phyloP scores from a whole-genome alignment of 805 yeast genomes.

The Blastobotrys muscicola region DNA sequence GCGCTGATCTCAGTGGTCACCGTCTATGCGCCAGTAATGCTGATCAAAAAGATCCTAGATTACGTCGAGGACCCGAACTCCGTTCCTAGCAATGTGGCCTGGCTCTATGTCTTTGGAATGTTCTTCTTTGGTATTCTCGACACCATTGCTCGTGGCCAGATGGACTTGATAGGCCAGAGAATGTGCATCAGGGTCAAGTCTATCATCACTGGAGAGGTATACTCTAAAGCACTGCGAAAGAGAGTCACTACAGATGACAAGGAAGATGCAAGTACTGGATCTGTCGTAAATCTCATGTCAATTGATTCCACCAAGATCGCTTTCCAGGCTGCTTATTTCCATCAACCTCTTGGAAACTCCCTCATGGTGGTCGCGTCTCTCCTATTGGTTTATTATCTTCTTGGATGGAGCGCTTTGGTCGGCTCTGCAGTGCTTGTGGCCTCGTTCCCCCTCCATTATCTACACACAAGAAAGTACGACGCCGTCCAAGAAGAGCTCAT shows the following conservation, averaged over 20 bases:
- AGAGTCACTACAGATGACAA: not conserved
- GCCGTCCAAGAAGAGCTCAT: conserved; percentile 58
- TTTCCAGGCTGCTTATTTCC: not conserved
- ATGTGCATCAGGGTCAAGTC: not conserved
- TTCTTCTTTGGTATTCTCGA: not conserved
- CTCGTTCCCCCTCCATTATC: conserved; percentile 64
- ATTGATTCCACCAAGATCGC: conserved; percentile 92
- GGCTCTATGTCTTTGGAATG: not conserved
- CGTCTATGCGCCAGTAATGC: too few species aligned
- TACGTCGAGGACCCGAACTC: too few species aligned
- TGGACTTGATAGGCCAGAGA: not conserved
- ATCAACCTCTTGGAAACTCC: too few species aligned
- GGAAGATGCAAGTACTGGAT: conserved; percentile 55
- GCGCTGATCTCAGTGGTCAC: too few species aligned
- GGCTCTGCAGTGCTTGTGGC: conserved; percentile 58
- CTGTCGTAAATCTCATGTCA: conserved; percentile 83
- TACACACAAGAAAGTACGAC: conserved; percentile 51
- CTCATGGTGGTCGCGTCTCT: conserved; percentile 37
- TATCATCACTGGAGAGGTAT: not conserved
- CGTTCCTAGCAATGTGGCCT: too few species aligned
- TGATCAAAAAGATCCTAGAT: too few species aligned
- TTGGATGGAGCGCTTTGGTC: conserved; percentile 80
- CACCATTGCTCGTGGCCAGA: not conserved
- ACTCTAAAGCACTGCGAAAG: not conserved
- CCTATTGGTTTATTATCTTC: conserved; percentile 54